Base-by-base conservation (phyloP, 2,329 filamentous ascomycete genomes). In the Pseudogymnoascus sp. region DNA sequence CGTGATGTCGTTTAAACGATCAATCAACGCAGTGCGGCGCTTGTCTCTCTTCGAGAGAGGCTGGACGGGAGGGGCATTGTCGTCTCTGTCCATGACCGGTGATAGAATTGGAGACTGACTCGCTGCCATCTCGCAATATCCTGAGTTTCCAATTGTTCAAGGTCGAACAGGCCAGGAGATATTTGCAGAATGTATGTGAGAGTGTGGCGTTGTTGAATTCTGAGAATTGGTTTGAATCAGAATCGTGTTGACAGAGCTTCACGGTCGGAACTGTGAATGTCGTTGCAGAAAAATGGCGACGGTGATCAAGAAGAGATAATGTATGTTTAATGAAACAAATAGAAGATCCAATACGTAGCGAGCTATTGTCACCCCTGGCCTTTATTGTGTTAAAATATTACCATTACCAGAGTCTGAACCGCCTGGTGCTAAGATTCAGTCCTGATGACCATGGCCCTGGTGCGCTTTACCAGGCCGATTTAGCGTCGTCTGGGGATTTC, bases 41-140 rank as follows among this genome's bases (percentile, higher is more conserved):
- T 96, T 95, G 78, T 97, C 93, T 75, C 91, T 86, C 79, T 97
- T 97, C 42, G 91, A 93, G 26, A 71, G 69, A 53, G 71, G 71
- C 26, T 63, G 64, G 29, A 35, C 50, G 33, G 50, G 50, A 56
- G 50, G 50, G 50, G 50, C 50, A 56, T 56, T 56, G n/a, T 56
- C 50, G 29, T 56, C 50, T 56, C 50, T 56, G 50, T 56, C 50
- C 29, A 56, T 56, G 50, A 21, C 50, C n/a, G 29, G 50, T 33
- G 50, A 56, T 21, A 56, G 29, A 5, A 56, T 56, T 4, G 50
- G 50, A 56, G 50, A 56, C 33, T 56, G 50, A 56, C 50, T 56
- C 10, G 50, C 31, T 33, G 50, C 50, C 50, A 56, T 56, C 50
- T 56, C 50, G 50, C 50, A 33, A 56, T 56, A 56, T 33, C 2